Evolutionary conservation across 306 rosid genomes (phyloP).

Genomic region (Hippophae gyantsensis): DNA sequence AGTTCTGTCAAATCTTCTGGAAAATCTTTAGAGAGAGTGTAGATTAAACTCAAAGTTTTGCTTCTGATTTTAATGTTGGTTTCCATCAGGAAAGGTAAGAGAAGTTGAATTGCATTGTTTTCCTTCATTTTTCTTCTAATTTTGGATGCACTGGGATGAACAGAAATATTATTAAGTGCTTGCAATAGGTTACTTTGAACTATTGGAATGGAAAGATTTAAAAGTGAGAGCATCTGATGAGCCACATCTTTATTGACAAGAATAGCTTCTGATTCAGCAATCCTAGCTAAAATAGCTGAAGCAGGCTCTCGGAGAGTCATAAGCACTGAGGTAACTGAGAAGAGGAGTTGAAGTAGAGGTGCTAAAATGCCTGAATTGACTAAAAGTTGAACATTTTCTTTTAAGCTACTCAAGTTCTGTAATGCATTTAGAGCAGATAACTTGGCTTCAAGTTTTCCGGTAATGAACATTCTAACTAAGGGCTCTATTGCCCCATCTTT

Average conservation of each 20-base stretch:
- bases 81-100: constrained; percentile 63
- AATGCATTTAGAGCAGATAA: constrained; percentile 72
- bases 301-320: constrained; percentile 90
- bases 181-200: constrained; percentile 65
- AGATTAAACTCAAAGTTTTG: constrained; percentile 44
- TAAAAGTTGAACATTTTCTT: constrained; percentile 55
- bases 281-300: constrained; percentile 75
- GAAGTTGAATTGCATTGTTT: constrained; percentile 69
- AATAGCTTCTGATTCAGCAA: constrained; percentile 61
- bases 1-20: constrained; percentile 60
- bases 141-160: constrained; percentile 52
- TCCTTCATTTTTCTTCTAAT: constrained; percentile 65
- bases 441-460: constrained; percentile 87
- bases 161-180: constrained; percentile 70
- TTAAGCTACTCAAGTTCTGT: constrained; percentile 55
- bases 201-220: constrained; percentile 71
- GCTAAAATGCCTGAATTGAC: constrained; percentile 52
- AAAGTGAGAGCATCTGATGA: constrained; percentile 81
- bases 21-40: constrained; percentile 60
- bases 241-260: constrained; percentile 53
- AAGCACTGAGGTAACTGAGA: constrained; percentile 86
- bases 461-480: constrained; percentile 53
- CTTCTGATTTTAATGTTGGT: constrained; percentile 37
- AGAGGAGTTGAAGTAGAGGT: constrained; percentile 72
- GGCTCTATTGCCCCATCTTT: constrained; percentile 74